A percentile compares a stretch with the other conserved stretches of the same genome.
Conservation (phyloP, 2,329 filamentous ascomycete genomes). For the Cytospora leucostoma region DNA sequence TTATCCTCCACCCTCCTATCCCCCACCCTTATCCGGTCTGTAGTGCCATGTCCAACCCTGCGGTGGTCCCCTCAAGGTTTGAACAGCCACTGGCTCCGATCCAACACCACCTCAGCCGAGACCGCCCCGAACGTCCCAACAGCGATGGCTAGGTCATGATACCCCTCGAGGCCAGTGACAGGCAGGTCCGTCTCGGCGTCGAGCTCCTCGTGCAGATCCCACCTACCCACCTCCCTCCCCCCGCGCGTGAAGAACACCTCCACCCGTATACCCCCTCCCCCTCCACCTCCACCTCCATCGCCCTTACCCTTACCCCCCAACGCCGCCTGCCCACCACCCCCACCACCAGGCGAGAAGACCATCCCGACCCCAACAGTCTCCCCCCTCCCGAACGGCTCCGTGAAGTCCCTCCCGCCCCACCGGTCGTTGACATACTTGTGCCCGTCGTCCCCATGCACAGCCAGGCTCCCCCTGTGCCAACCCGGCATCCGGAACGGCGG, state of each 20-base stretch:
- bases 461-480: slow-evolving; percentile 76
- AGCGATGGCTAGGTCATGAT: slow-evolving; percentile 69
- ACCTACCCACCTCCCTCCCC: slow-evolving; percentile 59
- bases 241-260: slow-evolving; percentile 72
- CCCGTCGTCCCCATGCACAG: slow-evolving; percentile 80
- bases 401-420: slow-evolving; percentile 72
- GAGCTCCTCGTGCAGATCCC: slow-evolving; percentile 75
- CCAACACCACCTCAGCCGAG: slow-evolving; percentile 67
- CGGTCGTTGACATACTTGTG: slow-evolving; percentile 74
- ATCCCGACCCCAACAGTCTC: slow-evolving; percentile 74
- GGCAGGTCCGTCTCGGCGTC: slow-evolving; percentile 64
- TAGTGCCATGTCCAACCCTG: too few relatives aligned
- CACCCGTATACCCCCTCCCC: slow-evolving; percentile 44
- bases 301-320: slow-evolving; percentile 26
- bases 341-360: slow-evolving; percentile 50
- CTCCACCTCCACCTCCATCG: slow-evolving; percentile 28
- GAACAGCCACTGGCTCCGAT: slow-evolving; percentile 61
- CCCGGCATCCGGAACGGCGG: slow-evolving; percentile 77
- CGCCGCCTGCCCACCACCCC: slow-evolving; percentile 21
- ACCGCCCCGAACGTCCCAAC: slow-evolving; percentile 72
- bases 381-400: slow-evolving; percentile 60
- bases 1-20: too few relatives aligned
- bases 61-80: slow-evolving; percentile 26
- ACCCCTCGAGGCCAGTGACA: slow-evolving; percentile 68
- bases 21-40: too few relatives aligned